Percentiles rank a stretch among this genome's conserved stretches.
Conservation (phyloP, 805 yeast species). For the Candida multigemmis region DNA sequence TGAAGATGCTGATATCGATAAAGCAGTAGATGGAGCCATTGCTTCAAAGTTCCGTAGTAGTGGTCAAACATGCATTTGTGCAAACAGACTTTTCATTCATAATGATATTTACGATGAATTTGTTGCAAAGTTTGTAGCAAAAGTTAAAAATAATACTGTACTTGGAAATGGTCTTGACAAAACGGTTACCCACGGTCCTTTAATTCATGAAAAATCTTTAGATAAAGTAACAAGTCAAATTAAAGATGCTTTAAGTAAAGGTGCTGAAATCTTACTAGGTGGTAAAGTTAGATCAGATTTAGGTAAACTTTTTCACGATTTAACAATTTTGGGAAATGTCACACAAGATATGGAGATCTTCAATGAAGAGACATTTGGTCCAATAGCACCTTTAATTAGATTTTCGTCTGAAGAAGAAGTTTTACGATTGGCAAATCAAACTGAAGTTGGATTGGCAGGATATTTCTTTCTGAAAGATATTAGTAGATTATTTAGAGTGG, state of each 20-base stretch:
- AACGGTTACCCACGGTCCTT: slow-evolving; percentile 67
- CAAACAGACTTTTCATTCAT: slow-evolving; percentile 52
- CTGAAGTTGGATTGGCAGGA: slow-evolving; percentile 70
- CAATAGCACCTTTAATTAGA: slow-evolving; percentile 62
- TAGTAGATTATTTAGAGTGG: slow-evolving; percentile 45
- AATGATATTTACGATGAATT: slow-evolving; percentile 41
- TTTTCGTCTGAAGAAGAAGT: slow-evolving; percentile 62
- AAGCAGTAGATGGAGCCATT: slow-evolving; percentile 42
- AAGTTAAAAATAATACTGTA: slow-evolving; percentile 25
- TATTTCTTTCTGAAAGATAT: slow-evolving; percentile 58
- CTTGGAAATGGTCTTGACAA: slow-evolving; percentile 57
- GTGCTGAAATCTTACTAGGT: slow-evolving; percentile 57
- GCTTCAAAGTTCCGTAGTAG: slow-evolving; percentile 52
- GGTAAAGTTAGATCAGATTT: slow-evolving; percentile 46
- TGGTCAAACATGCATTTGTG: slow-evolving; percentile 64
- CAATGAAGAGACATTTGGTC: slow-evolving; percentile 77
- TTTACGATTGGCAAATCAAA: slow-evolving; percentile 50
- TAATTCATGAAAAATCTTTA: slow-evolving; percentile 56
- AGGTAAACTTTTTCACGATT: slow-evolving; percentile 58
- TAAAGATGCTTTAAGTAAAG: slow-evolving; percentile 54
- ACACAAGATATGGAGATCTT: slow-evolving; percentile 47
- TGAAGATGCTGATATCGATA: slow-evolving; percentile 49
- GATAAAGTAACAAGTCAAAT: slow-evolving; percentile 54
- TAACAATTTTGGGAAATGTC: slow-evolving; percentile 59
- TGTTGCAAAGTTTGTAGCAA: slow-evolving; percentile 29